Conservation (phyloP, 257 asterid species). For the Solanum lignicaule region DNA sequence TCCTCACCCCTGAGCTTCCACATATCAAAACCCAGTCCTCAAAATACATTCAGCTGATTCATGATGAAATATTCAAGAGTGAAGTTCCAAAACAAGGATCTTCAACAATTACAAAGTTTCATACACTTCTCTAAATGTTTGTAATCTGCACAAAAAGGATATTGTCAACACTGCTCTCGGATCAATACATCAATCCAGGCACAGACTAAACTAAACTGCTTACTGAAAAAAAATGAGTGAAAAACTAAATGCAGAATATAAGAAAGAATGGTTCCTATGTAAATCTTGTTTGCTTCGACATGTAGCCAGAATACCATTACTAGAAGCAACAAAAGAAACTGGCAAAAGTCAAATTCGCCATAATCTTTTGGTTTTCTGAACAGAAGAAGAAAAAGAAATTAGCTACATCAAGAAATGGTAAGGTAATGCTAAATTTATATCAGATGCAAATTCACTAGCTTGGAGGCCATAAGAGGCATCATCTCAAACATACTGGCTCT, state of each 20-base stretch:
- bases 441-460: conserved; percentile 4
- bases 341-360: neutral
- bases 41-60: conserved; percentile 19
- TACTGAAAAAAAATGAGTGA: neutral
- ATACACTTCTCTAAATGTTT: conserved; percentile 30
- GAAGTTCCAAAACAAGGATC: conserved; percentile 31
- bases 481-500: neutral
- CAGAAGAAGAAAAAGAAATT: neutral
- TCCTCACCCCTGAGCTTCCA: conserved; percentile 28
- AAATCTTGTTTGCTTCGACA: conserved; percentile 1
- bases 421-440: neutral
- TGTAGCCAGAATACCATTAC: neutral
- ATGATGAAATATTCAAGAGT: conserved; percentile 17
- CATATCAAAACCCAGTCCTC: conserved; percentile 18
- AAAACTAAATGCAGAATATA: neutral
- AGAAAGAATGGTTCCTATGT: neutral
- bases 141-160: conserved; percentile 69
- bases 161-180: conserved; percentile 36
- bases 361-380: neutral
- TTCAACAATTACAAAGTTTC: conserved; percentile 26
- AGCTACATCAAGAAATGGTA: conserved; percentile 1
- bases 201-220: conserved; percentile 1
- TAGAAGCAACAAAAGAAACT: conserved; percentile 14
- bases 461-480: conserved; percentile 7
- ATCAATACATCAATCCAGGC: conserved; percentile 32